Conservation (phyloP, 768 basidiomycete genomes). For the Dioszegia crocea region DNA sequence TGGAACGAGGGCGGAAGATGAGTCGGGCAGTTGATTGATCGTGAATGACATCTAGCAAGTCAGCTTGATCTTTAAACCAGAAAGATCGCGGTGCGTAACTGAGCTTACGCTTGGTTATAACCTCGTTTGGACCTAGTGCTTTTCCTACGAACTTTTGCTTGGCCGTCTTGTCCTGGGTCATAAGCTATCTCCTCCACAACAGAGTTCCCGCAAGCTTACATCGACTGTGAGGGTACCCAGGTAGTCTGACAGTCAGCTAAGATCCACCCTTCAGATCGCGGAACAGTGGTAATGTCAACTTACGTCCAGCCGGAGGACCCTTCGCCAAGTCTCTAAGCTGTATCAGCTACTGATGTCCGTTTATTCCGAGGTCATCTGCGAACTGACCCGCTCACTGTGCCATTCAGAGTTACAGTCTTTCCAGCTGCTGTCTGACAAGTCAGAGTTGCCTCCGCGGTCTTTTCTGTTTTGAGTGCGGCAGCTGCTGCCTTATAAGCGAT, state of each 20-base stretch:
- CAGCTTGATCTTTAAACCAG: not conserved
- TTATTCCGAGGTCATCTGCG: not conserved
- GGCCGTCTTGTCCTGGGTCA: conserved; percentile 33
- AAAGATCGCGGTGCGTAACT: not conserved
- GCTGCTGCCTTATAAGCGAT: not conserved
- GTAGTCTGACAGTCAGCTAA: conserved; percentile 25
- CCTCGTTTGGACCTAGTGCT: conserved; percentile 43
- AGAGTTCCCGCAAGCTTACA: conserved; percentile 15
- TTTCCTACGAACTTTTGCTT: conserved; percentile 44
- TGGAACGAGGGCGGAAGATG: conserved; percentile 40
- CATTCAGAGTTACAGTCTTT: conserved; percentile 31
- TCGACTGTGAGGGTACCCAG: conserved; percentile 45
- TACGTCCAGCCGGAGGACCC: conserved; percentile 42
- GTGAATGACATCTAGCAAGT: conserved; percentile 32
- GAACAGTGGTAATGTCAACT: conserved; percentile 11
- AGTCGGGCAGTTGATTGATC: conserved; percentile 40
- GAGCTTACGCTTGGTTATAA: conserved; percentile 38
- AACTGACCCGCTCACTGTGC: conserved; percentile 32
- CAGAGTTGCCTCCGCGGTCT: conserved; percentile 14
- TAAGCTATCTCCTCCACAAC: not conserved
- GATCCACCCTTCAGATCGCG: not conserved
- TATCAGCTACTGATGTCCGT: not conserved
- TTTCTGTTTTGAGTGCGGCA: not conserved
- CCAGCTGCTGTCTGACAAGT: conserved; percentile 33
- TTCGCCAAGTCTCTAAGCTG: conserved; percentile 36